phyloP scores from a whole-genome alignment of 2,329 filamentous ascomycete species.

The Herpotrichia juniperi region DNA sequence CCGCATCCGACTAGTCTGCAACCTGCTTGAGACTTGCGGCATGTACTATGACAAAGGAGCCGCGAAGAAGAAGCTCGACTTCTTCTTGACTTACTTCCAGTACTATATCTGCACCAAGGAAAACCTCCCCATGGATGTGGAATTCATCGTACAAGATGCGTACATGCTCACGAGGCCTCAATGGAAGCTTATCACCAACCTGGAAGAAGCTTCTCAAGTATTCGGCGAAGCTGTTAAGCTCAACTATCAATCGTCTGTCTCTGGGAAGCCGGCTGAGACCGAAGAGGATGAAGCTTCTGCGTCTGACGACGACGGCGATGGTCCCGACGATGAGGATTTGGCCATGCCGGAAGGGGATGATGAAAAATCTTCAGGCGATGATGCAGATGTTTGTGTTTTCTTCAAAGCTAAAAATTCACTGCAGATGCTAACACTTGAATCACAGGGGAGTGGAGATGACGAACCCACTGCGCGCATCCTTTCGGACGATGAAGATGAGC shows the following conservation, averaged over 20 bases:
- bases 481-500: slow-evolving; percentile 79
- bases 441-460: slow-evolving; percentile 52
- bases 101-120: slow-evolving; percentile 96
- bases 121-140: slow-evolving; percentile 91
- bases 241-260: slow-evolving; percentile 81
- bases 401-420: not conserved
- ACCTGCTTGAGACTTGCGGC: slow-evolving; percentile 90
- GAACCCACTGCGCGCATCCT: slow-evolving; percentile 58
- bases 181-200: slow-evolving; percentile 83
- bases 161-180: slow-evolving; percentile 85
- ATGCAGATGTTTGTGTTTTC: slow-evolving; percentile 54
- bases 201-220: slow-evolving; percentile 81
- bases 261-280: slow-evolving; percentile 71
- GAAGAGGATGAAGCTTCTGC: slow-evolving; percentile 75
- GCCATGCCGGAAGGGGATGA: slow-evolving; percentile 60
- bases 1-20: slow-evolving; percentile 87
- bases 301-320: slow-evolving; percentile 74
- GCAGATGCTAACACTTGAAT: slow-evolving; percentile 13
- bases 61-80: slow-evolving; percentile 96
- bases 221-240: slow-evolving; percentile 89
- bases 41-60: slow-evolving; percentile 94
- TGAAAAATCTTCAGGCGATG: slow-evolving; percentile 57
- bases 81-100: slow-evolving; percentile 95
- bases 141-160: slow-evolving; percentile 94
- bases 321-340: slow-evolving; percentile 53